A percentile compares a stretch with the other conserved stretches of the same genome.
These are phyloP conservation scores for Garcia nutans DNA, from an alignment of 345 rosid genomes.

Conservation along the genomic window DNA sequence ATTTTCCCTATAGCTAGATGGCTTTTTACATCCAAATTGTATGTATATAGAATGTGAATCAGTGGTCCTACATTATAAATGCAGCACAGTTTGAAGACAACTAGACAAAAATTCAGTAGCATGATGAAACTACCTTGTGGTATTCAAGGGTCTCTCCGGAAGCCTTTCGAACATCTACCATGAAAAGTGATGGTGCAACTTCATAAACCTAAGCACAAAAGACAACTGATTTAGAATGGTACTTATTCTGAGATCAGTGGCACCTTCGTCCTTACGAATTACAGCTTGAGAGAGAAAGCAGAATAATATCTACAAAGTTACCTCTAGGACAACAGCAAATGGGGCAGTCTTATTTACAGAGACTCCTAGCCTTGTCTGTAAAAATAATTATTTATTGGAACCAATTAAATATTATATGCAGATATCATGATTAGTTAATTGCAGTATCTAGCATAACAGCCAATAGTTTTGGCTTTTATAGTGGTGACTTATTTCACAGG, in stretches of 20 bases:
- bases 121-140: slow-evolving; percentile 58
- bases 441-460: neutral
- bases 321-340: slow-evolving; percentile 83
- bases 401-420: neutral
- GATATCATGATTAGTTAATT: neutral
- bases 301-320: slow-evolving; percentile 21
- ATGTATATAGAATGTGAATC: too few relatives aligned
- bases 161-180: slow-evolving; percentile 88
- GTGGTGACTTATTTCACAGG: neutral
- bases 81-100: neutral
- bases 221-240: neutral
- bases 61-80: neutral
- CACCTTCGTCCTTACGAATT: neutral
- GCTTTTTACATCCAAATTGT: neutral
- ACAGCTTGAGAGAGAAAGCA: neutral
- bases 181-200: slow-evolving; percentile 91
- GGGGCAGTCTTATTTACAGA: slow-evolving; percentile 55
- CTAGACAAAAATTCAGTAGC: neutral
- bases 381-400: slow-evolving; percentile 1
- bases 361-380: slow-evolving; percentile 66
- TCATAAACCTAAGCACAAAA: slow-evolving; percentile 57
- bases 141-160: slow-evolving; percentile 89
- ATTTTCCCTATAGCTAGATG: neutral
- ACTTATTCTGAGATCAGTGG: neutral
- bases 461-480: neutral